Evolutionary conservation across 257 asterid species (phyloP).

Genomic region (Leptodermis oblonga): DNA sequence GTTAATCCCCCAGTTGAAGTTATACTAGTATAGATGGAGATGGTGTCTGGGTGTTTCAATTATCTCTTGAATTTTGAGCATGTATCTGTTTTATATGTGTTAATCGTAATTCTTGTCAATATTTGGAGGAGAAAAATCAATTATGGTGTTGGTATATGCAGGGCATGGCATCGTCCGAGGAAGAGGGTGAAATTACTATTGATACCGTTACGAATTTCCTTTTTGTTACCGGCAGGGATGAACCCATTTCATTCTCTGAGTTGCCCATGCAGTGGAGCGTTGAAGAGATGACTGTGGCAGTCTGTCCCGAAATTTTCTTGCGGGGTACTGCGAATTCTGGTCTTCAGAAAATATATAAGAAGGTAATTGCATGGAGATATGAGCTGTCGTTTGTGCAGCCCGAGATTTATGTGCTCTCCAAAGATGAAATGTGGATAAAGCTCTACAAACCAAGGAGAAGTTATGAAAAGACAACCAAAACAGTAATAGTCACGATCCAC

Average conservation of each 20-base stretch:
- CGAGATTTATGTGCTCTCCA: conserved; percentile 43
- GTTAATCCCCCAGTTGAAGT: not conserved
- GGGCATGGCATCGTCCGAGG: conserved; percentile 57
- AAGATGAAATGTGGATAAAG: conserved; percentile 48
- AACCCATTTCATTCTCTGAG: conserved; percentile 39
- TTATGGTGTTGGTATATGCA: conserved; percentile 1
- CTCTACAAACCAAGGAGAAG: conserved; percentile 48
- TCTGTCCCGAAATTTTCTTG: conserved; percentile 28
- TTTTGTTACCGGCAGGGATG: conserved; percentile 30
- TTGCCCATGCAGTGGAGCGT: conserved; percentile 50
- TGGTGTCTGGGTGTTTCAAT: not conserved
- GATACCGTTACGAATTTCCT: conserved; percentile 36
- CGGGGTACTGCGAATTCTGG: conserved; percentile 44
- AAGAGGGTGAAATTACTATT: conserved; percentile 63
- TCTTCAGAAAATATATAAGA: conserved; percentile 33
- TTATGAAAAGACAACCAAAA: conserved; percentile 35
- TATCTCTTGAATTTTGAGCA: no score
- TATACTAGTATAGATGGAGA: not conserved
- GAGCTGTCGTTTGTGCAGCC: conserved; percentile 45
- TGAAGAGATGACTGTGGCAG: conserved; percentile 15
- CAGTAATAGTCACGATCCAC: conserved; percentile 43
- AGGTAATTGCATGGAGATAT: conserved; percentile 61
- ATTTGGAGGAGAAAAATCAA: not conserved
- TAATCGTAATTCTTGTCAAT: not conserved
- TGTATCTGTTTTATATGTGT: not conserved